Evolutionary conservation across 176 grass and related monocot species (phyloP), one percentile per base, ranked within the genome.

Genomic region (Triticum monococcum): DNA sequence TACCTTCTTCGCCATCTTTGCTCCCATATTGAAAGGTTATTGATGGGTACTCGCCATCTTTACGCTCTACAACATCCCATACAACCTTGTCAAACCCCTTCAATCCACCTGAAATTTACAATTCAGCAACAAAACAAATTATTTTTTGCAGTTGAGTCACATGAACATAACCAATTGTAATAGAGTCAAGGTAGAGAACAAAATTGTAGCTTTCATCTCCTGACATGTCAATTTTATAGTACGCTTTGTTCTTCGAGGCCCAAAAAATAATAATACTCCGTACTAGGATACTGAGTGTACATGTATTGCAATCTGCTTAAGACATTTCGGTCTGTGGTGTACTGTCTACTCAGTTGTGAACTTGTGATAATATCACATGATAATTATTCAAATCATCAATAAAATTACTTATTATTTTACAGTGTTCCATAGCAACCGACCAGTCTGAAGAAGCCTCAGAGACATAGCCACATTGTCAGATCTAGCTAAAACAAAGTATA

Each of bases 1-100:
- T 88, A 95, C 93, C 93, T 92, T 98, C 90, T 85, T 98, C 96
- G 9, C 90, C 93, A 86, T 98, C 91, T 72, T 92, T 96, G 66
- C 88, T 96, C 43, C 85, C 86, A 61, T 98, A 94, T 30, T 92
- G 87, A 30, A 95, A 95, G 50, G 90, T 94, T 72, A 98, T 79
- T 89, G 90, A 91, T 80, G 96, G 91, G 71, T 68, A 90, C 76
- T 94, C 24, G 28, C 89, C 88, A 64, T 89, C 88, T 32, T 78
- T 98, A n/a, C 71, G 88, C 28, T 94, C 90, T 52, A 86, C 40
- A 20, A 89, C 86, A 85, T 92, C 93, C 93, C 96, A 96, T 28
- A 96, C 36, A 30, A 95, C 88, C 66, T 98, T 95, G 87, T 98
- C 92, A 77, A 92, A 98, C 18, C 96, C 93, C 65, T 84, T 98